Evolutionary conservation across 495 filamentous ascomycete species (phyloP), one percentile per base, ranked within the genome.

Genomic region (Hyaloscypha variabilis): DNA sequence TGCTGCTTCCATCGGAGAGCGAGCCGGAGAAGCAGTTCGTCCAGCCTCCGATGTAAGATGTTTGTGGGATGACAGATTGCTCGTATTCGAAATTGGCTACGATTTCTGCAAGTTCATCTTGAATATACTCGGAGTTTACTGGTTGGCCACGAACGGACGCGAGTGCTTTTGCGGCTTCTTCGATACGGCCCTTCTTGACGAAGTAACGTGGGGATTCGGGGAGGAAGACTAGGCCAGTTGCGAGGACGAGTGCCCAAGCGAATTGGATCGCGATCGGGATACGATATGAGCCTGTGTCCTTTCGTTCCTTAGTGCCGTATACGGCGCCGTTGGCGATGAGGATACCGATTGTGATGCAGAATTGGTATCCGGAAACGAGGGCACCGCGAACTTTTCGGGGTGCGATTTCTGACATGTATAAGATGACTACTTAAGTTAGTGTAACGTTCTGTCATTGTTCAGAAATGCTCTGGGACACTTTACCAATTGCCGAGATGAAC

Each of bases 181-280:
- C 87, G 61, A 86, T 76, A 39, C 84, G 76, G 29, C 86, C 88
- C 36, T 84, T 79, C 81, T 91, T 94, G 81, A 95, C 90, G 62
- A 89, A 80, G 77, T 82, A 96, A 28, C 92, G 87, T 4, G 92
- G 92, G 6, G 92, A 93, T 71, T 96, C 92, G 1, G 92, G 92
- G 23, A 96, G 86, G 19, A 93, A 55, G 34, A 88, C 72, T 81
- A 95, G 88, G 42, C 92, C 92, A 28, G 58, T 58, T 31, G 75
- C 85, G 19, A 91, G 79, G 66, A 90, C 82, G 8, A 89, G 52
- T 54, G 87, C 87, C 87, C 87, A 91, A 8, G 84, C 55, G 70
- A 89, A 85, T 74, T 91, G 88, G 19, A 90, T 69, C 8, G 74
- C 84, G 58, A 90, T 86, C n/a, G 88, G 88, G 36, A 91, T 90